Percentiles rank a stretch among this genome's conserved stretches.
Evolutionary conservation across 2,329 filamentous ascomycete species (phyloP).

Genomic region (Orbilia ellipsospora): DNA sequence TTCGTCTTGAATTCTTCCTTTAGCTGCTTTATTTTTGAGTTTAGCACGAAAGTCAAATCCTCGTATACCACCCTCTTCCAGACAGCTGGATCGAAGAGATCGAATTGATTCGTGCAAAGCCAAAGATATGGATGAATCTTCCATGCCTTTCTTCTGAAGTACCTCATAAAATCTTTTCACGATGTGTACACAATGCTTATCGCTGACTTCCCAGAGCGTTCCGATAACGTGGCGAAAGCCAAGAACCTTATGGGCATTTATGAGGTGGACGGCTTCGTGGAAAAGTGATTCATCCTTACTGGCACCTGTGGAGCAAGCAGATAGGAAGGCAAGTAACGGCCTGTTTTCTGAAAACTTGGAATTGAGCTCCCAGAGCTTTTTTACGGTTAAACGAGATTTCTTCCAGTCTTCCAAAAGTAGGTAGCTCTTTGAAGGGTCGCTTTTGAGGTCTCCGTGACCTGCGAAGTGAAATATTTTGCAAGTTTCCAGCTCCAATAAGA

Average conservation of each 20-base stretch:
- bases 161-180: conserved; percentile 56
- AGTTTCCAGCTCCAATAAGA: conserved; percentile 57
- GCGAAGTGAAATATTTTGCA: conserved; percentile 65
- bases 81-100: not conserved
- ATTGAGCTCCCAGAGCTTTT: not conserved
- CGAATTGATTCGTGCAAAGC: conserved; percentile 15
- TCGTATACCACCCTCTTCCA: not conserved
- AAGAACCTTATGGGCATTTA: conserved; percentile 13
- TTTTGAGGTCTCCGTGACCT: conserved; percentile 61
- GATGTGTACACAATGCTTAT: conserved; percentile 22
- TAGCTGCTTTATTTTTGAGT: too few relatives aligned
- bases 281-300: conserved; percentile 21
- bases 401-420: conserved; percentile 58
- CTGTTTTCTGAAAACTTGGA: conserved; percentile 8
- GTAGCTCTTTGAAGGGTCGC: conserved; percentile 60
- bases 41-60: not conserved
- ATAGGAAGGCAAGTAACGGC: conserved; percentile 38
- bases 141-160: not conserved
- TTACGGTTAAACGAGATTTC: conserved; percentile 7
- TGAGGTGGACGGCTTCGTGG: conserved; percentile 23
- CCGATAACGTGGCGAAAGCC: conserved; percentile 60
- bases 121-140: not conserved
- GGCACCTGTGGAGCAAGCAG: conserved; percentile 36
- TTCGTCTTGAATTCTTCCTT: too few relatives aligned
- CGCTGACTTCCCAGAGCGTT: conserved; percentile 63